A percentile compares a stretch with the other conserved stretches of the same genome.
These are phyloP conservation scores for Talaromyces pinophilus DNA, from an alignment of 2,329 filamentous ascomycete species.

Conservation along the genomic window DNA sequence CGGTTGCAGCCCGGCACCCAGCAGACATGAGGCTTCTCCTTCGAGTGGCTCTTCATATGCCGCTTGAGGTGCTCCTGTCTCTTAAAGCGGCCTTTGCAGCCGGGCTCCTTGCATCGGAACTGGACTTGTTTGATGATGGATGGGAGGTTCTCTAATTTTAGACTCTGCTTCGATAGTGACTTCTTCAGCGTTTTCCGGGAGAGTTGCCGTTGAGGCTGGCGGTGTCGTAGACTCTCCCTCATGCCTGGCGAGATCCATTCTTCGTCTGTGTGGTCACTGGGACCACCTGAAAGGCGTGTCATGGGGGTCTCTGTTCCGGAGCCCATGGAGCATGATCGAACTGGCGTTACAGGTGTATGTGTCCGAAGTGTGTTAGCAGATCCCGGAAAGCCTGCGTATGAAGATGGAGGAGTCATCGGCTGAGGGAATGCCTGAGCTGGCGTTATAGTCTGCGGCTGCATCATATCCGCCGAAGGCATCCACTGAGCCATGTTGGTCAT, in stretches of 20 bases:
- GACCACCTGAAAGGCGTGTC: conserved; percentile 38
- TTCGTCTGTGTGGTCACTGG: conserved; percentile 37
- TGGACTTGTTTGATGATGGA: conserved; percentile 45
- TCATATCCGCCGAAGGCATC: conserved; percentile 38
- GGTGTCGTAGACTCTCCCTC: conserved; percentile 32
- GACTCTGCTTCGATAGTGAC: conserved; percentile 38
- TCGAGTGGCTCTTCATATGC: conserved; percentile 51
- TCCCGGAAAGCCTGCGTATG: conserved; percentile 41
- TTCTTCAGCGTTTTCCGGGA: conserved; percentile 37
- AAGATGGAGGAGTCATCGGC: conserved; percentile 41
- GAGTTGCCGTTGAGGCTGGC: conserved; percentile 34
- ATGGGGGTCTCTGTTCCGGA: conserved; percentile 40
- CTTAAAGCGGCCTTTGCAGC: conserved; percentile 51
- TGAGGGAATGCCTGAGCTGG: conserved; percentile 38
- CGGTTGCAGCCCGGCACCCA: conserved; percentile 48
- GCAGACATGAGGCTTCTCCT: conserved; percentile 47
- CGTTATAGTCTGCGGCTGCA: conserved; percentile 41
- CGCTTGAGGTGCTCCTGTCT: conserved; percentile 53
- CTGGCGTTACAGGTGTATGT: conserved; percentile 40
- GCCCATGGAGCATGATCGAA: conserved; percentile 39
- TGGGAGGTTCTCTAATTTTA: conserved; percentile 41
- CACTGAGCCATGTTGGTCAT: conserved; percentile 42
- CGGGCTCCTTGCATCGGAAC: conserved; percentile 45
- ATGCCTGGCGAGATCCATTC: conserved; percentile 40
- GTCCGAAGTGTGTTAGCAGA: conserved; percentile 38